phyloP scores from a whole-genome alignment of 164 flowering plant species.

The Chimonanthus praecox region DNA sequence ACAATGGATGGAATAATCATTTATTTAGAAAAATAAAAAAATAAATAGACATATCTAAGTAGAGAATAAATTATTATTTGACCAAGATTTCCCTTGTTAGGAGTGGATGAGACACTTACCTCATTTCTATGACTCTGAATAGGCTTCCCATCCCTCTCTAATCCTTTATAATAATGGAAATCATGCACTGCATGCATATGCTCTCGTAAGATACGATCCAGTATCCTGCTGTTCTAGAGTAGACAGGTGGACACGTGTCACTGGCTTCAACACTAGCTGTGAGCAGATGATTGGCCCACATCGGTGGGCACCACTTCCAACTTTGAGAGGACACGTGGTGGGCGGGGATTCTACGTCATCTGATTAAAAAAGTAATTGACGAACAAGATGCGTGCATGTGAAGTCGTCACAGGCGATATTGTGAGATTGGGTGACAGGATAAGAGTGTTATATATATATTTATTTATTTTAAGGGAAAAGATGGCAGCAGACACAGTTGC shows the following conservation, averaged over 20 bases:
- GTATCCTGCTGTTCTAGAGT: neutral
- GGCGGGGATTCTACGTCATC: neutral
- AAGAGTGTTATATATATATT: too few species aligned
- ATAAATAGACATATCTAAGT: neutral
- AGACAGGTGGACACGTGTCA: constrained; percentile 7
- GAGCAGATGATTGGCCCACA: neutral
- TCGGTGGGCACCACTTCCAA: constrained; percentile 7
- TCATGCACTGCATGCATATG: neutral
- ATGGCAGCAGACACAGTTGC: too few species aligned
- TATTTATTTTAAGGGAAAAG: too few species aligned
- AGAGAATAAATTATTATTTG: constrained; percentile 4
- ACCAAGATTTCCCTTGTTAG: neutral
- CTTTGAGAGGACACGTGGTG: neutral
- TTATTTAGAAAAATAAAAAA: too few species aligned
- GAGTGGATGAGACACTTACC: neutral
- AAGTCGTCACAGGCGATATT: too few species aligned
- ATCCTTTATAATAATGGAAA: neutral
- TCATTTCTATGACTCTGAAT: neutral
- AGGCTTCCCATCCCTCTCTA: neutral
- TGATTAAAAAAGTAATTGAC: neutral
- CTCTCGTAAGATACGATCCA: neutral
- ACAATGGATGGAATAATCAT: too few species aligned
- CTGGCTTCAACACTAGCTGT: neutral
- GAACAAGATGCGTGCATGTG: neutral
- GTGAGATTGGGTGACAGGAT: too few species aligned